A percentile compares a stretch with the other conserved stretches of the same genome.
Conservation (phyloP, 2,329 filamentous ascomycete genomes). For the Aspergillus caelatus region DNA sequence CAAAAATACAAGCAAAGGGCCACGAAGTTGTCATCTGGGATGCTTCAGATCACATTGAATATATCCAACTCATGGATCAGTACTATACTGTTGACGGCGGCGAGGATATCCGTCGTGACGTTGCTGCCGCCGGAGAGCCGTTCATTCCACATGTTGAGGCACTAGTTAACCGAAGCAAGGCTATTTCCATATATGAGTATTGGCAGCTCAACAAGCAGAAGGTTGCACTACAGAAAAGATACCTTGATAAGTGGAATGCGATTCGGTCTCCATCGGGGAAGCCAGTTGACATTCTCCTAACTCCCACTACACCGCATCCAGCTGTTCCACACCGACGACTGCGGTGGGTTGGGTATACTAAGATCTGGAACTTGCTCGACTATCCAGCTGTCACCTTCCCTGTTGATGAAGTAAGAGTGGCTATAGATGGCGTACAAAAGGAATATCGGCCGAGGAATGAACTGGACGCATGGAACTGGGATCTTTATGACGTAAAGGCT, state of each 20-base stretch:
- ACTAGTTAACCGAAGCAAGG: constrained; percentile 54
- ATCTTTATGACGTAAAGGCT: constrained; percentile 47
- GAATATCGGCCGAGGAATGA: constrained; percentile 53
- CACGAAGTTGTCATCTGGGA: constrained; percentile 61
- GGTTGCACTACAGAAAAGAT: constrained; percentile 55
- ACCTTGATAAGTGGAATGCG: constrained; percentile 62
- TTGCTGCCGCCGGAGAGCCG: constrained; percentile 61
- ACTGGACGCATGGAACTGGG: constrained; percentile 56
- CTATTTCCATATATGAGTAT: constrained; percentile 66
- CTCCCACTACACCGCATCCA: constrained; percentile 64
- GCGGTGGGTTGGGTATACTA: constrained; percentile 61
- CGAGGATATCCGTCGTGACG: constrained; percentile 62
- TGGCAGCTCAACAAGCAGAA: constrained; percentile 69
- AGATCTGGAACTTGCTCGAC: constrained; percentile 65
- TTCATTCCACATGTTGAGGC: constrained; percentile 61
- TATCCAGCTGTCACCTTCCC: constrained; percentile 63
- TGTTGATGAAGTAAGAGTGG: constrained; percentile 50
- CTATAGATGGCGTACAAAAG: constrained; percentile 41
- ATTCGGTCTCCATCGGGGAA: constrained; percentile 50
- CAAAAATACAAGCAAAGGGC: constrained; percentile 49
- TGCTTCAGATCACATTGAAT: constrained; percentile 53
- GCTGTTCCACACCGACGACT: constrained; percentile 50
- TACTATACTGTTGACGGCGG: constrained; percentile 67
- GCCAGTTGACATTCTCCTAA: constrained; percentile 58
- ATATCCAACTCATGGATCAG: constrained; percentile 61